Evolutionary conservation across 495 filamentous ascomycete species (phyloP).

Genomic region (Aspergillus ostianus): DNA sequence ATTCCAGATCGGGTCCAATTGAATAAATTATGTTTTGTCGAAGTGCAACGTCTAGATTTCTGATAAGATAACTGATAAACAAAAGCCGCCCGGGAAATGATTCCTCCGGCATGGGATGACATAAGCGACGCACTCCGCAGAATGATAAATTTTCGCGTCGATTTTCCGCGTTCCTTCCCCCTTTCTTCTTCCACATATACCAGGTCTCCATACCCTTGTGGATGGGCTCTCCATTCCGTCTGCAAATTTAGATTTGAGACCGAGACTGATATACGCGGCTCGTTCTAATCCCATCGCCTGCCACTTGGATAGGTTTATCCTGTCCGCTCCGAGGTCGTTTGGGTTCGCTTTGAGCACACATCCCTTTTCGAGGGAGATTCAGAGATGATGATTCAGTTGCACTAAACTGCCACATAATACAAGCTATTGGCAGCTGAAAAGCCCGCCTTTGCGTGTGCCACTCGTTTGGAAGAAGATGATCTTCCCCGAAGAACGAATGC

Average conservation of each 20-base stretch:
- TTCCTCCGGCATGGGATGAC: constrained; percentile 3
- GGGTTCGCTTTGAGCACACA: constrained; percentile 55
- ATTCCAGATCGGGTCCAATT: too few relatives aligned
- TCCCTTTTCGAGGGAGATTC: constrained; percentile 4
- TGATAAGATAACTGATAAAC: neutral
- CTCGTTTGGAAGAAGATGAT: neutral
- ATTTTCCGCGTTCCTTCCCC: constrained; percentile 13
- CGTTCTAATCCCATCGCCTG: constrained; percentile 50
- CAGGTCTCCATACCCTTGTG: constrained; percentile 50
- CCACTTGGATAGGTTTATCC: constrained; percentile 20
- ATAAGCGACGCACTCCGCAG: constrained; percentile 13
- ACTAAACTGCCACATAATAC: neutral
- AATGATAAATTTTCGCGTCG: constrained; percentile 22
- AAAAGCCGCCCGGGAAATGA: neutral
- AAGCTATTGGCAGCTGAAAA: neutral
- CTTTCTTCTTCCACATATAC: constrained; percentile 31
- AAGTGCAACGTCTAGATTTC: too few relatives aligned
- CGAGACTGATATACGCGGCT: constrained; percentile 44
- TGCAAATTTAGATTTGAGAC: constrained; percentile 48
- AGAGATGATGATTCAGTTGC: neutral
- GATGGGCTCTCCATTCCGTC: constrained; percentile 32
- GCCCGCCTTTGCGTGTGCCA: neutral
- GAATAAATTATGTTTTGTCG: too few relatives aligned
- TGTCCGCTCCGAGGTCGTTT: constrained; percentile 29
- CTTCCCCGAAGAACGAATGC: neutral